Conservation (phyloP, 1,284 basidiomycete species). For the Gomphus sp. region DNA sequence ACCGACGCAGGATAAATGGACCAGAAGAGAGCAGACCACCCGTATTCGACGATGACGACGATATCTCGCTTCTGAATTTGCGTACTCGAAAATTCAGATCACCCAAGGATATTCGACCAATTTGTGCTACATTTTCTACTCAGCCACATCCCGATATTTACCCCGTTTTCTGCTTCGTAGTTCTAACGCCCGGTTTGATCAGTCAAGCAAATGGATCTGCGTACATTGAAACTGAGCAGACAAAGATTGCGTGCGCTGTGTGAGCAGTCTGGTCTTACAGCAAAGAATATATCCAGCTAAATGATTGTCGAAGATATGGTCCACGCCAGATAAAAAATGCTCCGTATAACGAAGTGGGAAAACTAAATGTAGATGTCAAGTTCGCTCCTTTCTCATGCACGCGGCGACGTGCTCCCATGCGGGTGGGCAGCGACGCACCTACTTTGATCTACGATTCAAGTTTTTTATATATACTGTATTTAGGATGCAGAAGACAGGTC, state of each 20-base stretch:
- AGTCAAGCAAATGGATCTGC: constrained; percentile 92
- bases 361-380: constrained; percentile 92
- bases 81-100: constrained; percentile 40
- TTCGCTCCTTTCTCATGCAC: constrained; percentile 89
- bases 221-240: constrained; percentile 84
- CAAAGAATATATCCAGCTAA: constrained; percentile 5
- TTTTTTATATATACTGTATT: background rate
- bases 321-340: constrained; percentile 80
- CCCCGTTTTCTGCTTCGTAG: constrained; percentile 32
- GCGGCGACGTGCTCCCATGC: constrained; percentile 72
- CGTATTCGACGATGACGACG: constrained; percentile 39
- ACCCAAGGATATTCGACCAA: constrained; percentile 64
- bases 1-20: constrained; percentile 81
- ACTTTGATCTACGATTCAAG: background rate
- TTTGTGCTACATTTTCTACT: constrained; percentile 50
- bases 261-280: constrained; percentile 29
- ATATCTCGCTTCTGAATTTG: constrained; percentile 21
- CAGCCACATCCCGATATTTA: background rate
- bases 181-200: constrained; percentile 83
- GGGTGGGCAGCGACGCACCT: constrained; percentile 42
- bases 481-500: constrained; percentile 93
- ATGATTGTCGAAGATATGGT: constrained; percentile 62
- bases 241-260: constrained; percentile 95
- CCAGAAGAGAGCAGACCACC: constrained; percentile 75
- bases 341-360: constrained; percentile 78